Evolutionary conservation across 106 monocot species (phyloP), one percentile per base, ranked within the genome.

Genomic region (Acanthochlamys bracteata): DNA sequence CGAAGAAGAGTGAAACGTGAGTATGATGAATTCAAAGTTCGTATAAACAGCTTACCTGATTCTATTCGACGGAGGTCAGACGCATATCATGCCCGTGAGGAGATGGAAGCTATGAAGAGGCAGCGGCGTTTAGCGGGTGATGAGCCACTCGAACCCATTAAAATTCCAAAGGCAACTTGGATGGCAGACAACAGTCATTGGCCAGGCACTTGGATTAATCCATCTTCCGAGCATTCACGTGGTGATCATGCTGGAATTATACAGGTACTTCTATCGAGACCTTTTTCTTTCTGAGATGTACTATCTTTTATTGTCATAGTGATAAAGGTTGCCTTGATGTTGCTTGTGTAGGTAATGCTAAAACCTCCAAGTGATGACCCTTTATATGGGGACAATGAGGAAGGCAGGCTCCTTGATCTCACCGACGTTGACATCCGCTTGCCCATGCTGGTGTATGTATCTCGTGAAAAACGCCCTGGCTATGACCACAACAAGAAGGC

Each of bases 401-500:
- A 83, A 15, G 66, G 70, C n/a, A 73, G 21, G n/a, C 49, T 80
- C 24, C 47, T 94, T 1, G 89, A 94, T 42, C 67, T 90, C 43
- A 66, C 78, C 0, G 87, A 88, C 11, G 76, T 95, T 0, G 95
- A 95, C 60, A 84, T 90, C 56, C 86, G 95, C 45, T 69, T 90
- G n/a, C 95, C 95, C 2, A 69, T 95, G 87, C 71, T 95, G 9
- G 95, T 95, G 10, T 95, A 95, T 26, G 78, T 95, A 10, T 95
- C 95, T 0, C 81, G 95, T 21, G 95, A 95, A 80, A 95, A 95
- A 45, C 81, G 90, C 1, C 90, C 90, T 4, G 87, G 95, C 20
- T 95, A 95, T 42, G 95, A 95, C 55, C 94, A 95, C 79, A 95
- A 95, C 77, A 95, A 95, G 74, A 95, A 95, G 68, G 94, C 94